These are phyloP conservation scores for Blastomyces silverae DNA, from an alignment of 2,329 filamentous ascomycete species.

Conservation along the genomic window DNA sequence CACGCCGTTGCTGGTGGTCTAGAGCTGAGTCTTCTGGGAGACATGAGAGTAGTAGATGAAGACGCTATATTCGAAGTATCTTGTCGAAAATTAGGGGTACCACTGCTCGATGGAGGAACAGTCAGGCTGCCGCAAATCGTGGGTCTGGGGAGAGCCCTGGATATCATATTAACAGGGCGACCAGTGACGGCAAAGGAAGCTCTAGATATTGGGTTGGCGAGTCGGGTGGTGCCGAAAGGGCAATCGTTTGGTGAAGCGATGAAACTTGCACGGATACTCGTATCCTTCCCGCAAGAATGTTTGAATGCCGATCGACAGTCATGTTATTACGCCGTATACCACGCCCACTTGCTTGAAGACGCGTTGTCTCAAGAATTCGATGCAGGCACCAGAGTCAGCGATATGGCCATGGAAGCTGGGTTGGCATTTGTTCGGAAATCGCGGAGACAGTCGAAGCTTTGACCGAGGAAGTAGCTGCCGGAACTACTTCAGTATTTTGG, in stretches of 20 bases:
- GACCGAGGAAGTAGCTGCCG: not conserved
- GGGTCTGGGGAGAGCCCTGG: conserved; percentile 49
- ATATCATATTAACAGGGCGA: conserved; percentile 53
- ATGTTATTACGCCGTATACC: conserved; percentile 47
- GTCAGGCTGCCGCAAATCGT: conserved; percentile 48
- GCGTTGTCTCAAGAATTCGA: conserved; percentile 47
- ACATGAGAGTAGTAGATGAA: conserved; percentile 50
- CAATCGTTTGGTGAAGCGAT: conserved; percentile 46
- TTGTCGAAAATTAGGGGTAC: conserved; percentile 49
- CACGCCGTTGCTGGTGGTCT: conserved; percentile 51
- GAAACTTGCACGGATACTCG: conserved; percentile 43
- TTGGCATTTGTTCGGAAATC: conserved; percentile 16
- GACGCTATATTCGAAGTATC: conserved; percentile 52
- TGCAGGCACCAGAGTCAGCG: conserved; percentile 40
- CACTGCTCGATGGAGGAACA: conserved; percentile 49
- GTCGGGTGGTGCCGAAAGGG: conserved; percentile 48
- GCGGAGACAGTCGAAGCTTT: conserved; percentile 13
- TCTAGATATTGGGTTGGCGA: conserved; percentile 48
- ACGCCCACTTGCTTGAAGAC: conserved; percentile 46
- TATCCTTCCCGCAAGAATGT: conserved; percentile 48
- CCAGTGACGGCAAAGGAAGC: conserved; percentile 47
- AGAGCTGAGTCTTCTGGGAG: conserved; percentile 48
- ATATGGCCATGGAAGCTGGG: conserved; percentile 21
- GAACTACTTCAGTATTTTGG: not conserved
- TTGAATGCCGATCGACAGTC: conserved; percentile 47